Base-by-base conservation (phyloP, 768 basidiomycete species). In the Psilocybe tampanensis region DNA sequence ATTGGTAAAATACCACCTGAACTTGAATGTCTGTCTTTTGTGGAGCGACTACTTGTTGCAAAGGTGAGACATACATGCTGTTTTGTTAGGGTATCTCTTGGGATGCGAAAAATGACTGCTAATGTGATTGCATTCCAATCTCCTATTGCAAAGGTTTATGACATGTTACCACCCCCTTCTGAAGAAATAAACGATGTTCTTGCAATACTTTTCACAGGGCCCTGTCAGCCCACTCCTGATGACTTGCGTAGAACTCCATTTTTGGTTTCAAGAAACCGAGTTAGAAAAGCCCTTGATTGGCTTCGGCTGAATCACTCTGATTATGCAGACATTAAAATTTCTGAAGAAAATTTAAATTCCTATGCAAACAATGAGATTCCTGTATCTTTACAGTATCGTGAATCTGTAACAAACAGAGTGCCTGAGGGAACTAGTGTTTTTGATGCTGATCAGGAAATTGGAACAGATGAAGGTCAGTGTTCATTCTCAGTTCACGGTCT, bases 401-500 rank as follows among this genome's bases (percentile, higher is more conserved):
- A 53, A 23, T 29, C 26, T 29, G 19, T 26, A 8, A 29, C 52
- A 17, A 63, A 63, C 42, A 62, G 68, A 26, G 52, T 52, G n/a
- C 58, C 68, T 19, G 70, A 66, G 42, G 69, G 59, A 11, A 60
- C 61, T 21, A 66, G 65, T 53, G 64, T 65, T 1, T 49, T 67
- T 64, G 69, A 74, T 44, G 55, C 47, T 17, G 63, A 67, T 2
- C 55, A 58, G 2, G 69, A 74, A 34, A 64, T 68, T 29, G 71
- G 74, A 15, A 61, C 62, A 12, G 43, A 59, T 17, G 47, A 52
- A 6, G 76, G 74, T 4, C 52, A 58, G 5, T 76, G 74, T 62
- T 60, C 74, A 0, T 76, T 78, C 57, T 61, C 67, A 7, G 74
- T 79, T 3, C 72, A 77, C 67, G 71, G 73, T 7, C 18, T 79